A percentile compares a stretch with the other conserved stretches of the same genome.
Evolutionary conservation across 495 filamentous ascomycete genomes (phyloP).

Genomic region (Ascodesmis nigricans): DNA sequence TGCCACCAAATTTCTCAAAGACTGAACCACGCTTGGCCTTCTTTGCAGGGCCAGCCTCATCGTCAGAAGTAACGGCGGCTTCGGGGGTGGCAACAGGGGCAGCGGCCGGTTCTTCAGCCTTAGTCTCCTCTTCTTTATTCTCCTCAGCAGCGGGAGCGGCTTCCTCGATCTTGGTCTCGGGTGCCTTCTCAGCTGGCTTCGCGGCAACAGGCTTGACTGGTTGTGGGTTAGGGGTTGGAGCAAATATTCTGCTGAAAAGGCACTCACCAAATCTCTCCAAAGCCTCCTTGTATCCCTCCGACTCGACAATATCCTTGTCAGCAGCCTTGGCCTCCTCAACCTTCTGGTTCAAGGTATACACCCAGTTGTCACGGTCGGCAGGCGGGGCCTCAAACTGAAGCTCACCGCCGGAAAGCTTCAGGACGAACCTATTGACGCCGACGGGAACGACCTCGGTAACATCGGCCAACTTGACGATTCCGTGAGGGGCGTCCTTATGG

Average conservation of each 20-base stretch:
- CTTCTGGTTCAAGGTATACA: conserved; percentile 54
- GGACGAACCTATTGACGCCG: conserved; percentile 54
- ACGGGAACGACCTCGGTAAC: conserved; percentile 55
- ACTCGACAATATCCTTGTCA: conserved; percentile 41
- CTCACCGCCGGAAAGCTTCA: conserved; percentile 30
- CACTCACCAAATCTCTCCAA: conserved; percentile 41
- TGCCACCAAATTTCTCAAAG: conserved; percentile 33
- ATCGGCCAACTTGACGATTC: conserved; percentile 70
- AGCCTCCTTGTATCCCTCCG: conserved; percentile 58
- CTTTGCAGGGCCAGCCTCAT: conserved; percentile 36
- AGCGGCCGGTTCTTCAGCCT: conserved; percentile 17
- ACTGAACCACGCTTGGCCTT: conserved; percentile 72
- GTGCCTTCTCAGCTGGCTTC: conserved; percentile 26
- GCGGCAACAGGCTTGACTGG: conserved; percentile 24
- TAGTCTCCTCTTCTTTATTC: conserved; percentile 23
- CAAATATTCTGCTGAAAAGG: background rate
- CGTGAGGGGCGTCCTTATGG: conserved; percentile 56
- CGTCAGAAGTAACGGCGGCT: conserved; percentile 10
- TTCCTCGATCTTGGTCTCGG: too few species aligned
- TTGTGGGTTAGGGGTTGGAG: conserved; percentile 4
- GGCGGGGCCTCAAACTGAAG: conserved; percentile 26
- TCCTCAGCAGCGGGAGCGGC: conserved; percentile 24
- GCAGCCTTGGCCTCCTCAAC: conserved; percentile 53
- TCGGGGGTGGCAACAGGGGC: conserved; percentile 2
- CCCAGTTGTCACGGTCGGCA: conserved; percentile 77